phyloP scores from a whole-genome alignment of 2,329 filamentous ascomycete species.

The Talaromyces sp. region DNA sequence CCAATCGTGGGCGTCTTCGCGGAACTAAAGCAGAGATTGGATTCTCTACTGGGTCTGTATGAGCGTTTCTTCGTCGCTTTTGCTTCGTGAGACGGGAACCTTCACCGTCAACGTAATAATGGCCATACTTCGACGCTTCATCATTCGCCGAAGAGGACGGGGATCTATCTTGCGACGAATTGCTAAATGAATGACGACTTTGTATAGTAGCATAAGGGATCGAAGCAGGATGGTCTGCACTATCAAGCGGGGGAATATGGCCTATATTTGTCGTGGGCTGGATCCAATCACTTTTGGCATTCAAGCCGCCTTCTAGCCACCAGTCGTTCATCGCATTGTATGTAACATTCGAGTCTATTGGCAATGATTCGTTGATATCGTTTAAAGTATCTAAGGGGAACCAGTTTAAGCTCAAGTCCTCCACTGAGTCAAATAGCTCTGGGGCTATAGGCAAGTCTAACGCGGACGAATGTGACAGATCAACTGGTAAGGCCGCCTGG shows the following conservation, averaged over 20 bases:
- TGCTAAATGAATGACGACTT: constrained; percentile 21
- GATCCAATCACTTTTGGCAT: constrained; percentile 24
- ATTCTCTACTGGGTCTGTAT: constrained; percentile 13
- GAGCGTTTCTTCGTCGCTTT: constrained; percentile 20
- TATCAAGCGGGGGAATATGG: constrained; percentile 16
- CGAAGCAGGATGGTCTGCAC: constrained; percentile 20
- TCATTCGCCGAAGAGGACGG: constrained; percentile 19
- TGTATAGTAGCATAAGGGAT: constrained; percentile 16
- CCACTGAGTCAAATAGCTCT: constrained; percentile 24
- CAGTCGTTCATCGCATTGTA: constrained; percentile 20
- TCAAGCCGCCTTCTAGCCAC: constrained; percentile 17
- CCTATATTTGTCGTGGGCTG: constrained; percentile 22
- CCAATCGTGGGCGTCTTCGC: not conserved
- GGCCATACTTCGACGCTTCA: constrained; percentile 21
- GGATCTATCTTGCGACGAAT: constrained; percentile 22
- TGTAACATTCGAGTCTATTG: constrained; percentile 14
- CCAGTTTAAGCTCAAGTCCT: constrained; percentile 35
- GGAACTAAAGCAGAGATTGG: constrained; percentile 7
- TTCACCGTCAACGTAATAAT: constrained; percentile 27
- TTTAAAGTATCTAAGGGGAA: constrained; percentile 29
- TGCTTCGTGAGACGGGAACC: constrained; percentile 24
- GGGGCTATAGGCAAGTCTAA: constrained; percentile 23
- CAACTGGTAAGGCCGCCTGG: constrained; percentile 15
- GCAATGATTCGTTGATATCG: constrained; percentile 16
- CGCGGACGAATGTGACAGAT: constrained; percentile 19